A percentile compares a stretch with the other conserved stretches of the same genome.
Conservation (phyloP, 306 rosid genomes). For the Cyamopsis tetragonoloba region DNA sequence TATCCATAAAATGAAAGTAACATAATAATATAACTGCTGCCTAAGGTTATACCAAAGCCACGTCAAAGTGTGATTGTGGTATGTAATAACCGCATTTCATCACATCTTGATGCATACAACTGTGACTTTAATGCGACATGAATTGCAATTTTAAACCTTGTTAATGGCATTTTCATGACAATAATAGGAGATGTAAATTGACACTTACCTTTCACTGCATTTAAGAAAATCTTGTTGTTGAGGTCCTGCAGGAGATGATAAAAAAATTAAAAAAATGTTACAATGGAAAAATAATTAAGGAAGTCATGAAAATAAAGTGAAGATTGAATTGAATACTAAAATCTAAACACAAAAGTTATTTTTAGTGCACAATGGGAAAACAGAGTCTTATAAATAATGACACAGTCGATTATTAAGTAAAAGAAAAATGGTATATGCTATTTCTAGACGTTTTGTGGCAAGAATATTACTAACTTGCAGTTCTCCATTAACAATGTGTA, state of each 20-base stretch:
- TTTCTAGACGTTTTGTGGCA: not conserved
- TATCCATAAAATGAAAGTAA: not conserved
- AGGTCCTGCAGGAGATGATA: constrained; percentile 68
- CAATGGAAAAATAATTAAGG: not conserved
- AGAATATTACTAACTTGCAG: constrained; percentile 10
- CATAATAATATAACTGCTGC: not conserved
- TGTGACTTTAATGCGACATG: too few species aligned
- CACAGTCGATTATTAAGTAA: not conserved
- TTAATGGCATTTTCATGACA: not conserved
- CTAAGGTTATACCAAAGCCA: too few species aligned
- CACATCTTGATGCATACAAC: too few species aligned
- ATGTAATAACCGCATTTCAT: too few species aligned
- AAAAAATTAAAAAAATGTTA: not conserved
- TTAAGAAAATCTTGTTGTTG: constrained; percentile 50
- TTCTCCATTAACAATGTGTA: not conserved
- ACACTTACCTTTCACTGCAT: constrained; percentile 78
- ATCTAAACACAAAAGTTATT: constrained; percentile 6
- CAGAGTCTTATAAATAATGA: not conserved
- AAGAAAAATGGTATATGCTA: not conserved
- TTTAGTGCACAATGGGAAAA: not conserved
- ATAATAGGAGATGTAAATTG: not conserved
- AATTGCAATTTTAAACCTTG: too few species aligned
- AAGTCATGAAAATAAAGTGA: not conserved
- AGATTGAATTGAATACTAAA: constrained; percentile 9
- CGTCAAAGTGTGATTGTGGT: too few species aligned